A percentile compares a stretch with the other conserved stretches of the same genome.
Conservation (phyloP, 1,139 yeast genomes). For the Pichia kudriavzevii region DNA sequence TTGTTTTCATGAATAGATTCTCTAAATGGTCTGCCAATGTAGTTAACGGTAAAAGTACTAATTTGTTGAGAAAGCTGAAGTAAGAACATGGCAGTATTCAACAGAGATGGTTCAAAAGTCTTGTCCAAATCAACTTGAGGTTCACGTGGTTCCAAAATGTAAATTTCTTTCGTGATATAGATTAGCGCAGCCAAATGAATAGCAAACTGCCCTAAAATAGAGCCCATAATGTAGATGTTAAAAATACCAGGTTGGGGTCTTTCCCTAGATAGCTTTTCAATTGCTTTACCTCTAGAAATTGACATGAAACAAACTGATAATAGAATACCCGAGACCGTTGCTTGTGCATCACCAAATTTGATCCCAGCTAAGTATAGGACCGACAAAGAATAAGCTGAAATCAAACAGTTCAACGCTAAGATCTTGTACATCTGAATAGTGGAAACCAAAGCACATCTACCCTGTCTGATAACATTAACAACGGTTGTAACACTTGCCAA, state of each 20-base stretch:
- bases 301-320: constrained; percentile 92
- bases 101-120: constrained; percentile 76
- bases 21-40: constrained; percentile 95
- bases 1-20: constrained; percentile 84
- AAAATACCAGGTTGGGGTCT: constrained; percentile 98
- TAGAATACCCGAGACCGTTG: constrained; percentile 85
- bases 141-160: constrained; percentile 84
- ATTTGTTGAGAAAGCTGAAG: constrained; percentile 94
- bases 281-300: constrained; percentile 87
- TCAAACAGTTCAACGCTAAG: constrained; percentile 90
- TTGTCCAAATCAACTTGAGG: constrained; percentile 86
- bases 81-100: constrained; percentile 93
- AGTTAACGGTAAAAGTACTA: constrained; percentile 94
- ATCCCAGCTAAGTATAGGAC: constrained; percentile 96
- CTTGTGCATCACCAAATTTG: constrained; percentile 96
- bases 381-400: constrained; percentile 91
- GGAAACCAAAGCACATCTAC: constrained; percentile 95
- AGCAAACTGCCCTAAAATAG: constrained; percentile 93
- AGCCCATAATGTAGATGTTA: constrained; percentile 93
- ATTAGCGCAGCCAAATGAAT: constrained; percentile 79
- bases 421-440: constrained; percentile 99
- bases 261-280: constrained; percentile 81
- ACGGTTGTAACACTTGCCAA: constrained; percentile 89
- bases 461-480: constrained; percentile 91
- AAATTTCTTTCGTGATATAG: constrained; percentile 76